Percentiles rank a stretch among this genome's conserved stretches.
phyloP scores from a whole-genome alignment of 441 rosid species.

The Croton laevigatus region DNA sequence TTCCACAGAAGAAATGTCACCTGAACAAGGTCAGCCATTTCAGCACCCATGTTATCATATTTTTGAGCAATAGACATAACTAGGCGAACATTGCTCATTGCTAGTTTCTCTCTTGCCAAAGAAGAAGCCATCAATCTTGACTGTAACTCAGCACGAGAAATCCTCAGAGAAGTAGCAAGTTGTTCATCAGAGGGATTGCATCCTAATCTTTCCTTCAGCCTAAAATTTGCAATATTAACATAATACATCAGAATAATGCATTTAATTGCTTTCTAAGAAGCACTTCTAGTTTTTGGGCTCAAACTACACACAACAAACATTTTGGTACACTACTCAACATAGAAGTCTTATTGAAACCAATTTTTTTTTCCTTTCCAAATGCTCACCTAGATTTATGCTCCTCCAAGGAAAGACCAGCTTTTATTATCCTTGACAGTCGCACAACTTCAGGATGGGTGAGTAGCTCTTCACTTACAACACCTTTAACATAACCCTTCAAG shows the following conservation, averaged over 20 bases:
- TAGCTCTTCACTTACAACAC: slow-evolving; percentile 61
- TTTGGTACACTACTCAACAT: neutral
- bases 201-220: slow-evolving; percentile 81
- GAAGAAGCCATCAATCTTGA: slow-evolving; percentile 59
- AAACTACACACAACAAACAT: neutral
- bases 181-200: slow-evolving; percentile 85
- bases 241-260: neutral
- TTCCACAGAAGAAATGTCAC: slow-evolving; percentile 31
- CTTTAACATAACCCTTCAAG: slow-evolving; percentile 77
- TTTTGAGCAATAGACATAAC: slow-evolving; percentile 95
- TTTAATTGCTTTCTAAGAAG: neutral
- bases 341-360: neutral
- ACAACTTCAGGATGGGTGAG: slow-evolving; percentile 85
- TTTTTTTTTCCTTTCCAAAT: neutral
- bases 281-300: neutral
- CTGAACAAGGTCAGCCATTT: slow-evolving; percentile 99
- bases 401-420: slow-evolving; percentile 74
- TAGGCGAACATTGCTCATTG: slow-evolving; percentile 96
- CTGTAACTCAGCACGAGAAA: slow-evolving; percentile 67
- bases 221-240: slow-evolving; percentile 23
- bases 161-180: slow-evolving; percentile 73
- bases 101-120: slow-evolving; percentile 86
- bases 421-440: slow-evolving; percentile 64
- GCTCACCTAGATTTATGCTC: slow-evolving; percentile 72
- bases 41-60: slow-evolving; percentile 82